Evolutionary conservation across 345 rosid species (phyloP), one percentile per base, ranked within the genome.

Genomic region (Geranium brycei): DNA sequence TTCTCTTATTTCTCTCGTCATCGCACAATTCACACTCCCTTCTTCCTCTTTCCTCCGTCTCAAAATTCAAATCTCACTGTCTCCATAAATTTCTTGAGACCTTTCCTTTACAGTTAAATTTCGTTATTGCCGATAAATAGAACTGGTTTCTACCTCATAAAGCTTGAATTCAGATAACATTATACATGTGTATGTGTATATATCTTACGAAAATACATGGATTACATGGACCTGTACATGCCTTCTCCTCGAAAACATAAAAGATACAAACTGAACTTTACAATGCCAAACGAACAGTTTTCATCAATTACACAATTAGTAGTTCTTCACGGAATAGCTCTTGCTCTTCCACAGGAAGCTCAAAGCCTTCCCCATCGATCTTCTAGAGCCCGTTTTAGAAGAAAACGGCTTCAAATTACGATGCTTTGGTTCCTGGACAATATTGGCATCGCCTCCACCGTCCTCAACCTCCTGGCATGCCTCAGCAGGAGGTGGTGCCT

Each of bases 321-420:
- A 72, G 68, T 76, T 81, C 71, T 83, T 85, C 73, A 66, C 83
- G 5, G 91, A 87, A 72, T 82, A 87, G 81, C 95, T 91, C 87
- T 84, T 91, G 83, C 77, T 86, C 87, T 87, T 95, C 91, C 95
- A 85, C 15, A 88, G 78, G 65, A 84, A 81, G 65, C 87, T 84
- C 16, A 86, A 79, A 31, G 91, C 91, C 65, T 77, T 95, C n/a
- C 85, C 79, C 76, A 80, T 69, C 79, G 77, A 91, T 75, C 89
- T 82, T 66, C 87, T 80, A 1, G 97, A 91, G 59, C 73, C 75
- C 0, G 95, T 85, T 77, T 88, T 95, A 23, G 28, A 23, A 62
- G 47, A 10, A 38, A 38, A 38, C 11, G 47, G 47, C 11, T 38
- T 38, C 6, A 85, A 82, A 28, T 72, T 23, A 23, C 28, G 69